These are phyloP conservation scores for Talaromyces wortmannii DNA, from an alignment of 495 filamentous ascomycete species.

Conservation along the genomic window DNA sequence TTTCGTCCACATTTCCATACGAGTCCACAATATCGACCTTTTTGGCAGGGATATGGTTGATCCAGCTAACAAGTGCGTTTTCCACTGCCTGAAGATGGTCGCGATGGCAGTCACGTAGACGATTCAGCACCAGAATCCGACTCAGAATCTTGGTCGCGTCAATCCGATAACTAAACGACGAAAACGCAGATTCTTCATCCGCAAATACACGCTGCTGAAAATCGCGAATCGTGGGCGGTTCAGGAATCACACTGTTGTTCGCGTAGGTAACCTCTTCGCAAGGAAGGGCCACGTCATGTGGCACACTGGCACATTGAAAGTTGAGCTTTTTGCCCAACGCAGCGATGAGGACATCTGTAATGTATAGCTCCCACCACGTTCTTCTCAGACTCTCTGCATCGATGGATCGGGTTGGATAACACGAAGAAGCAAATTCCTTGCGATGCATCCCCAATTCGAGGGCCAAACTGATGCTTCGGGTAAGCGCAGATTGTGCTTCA, in stretches of 20 bases:
- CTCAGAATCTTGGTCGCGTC: conserved; percentile 7
- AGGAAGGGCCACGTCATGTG: conserved; percentile 1
- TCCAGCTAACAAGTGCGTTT: conserved; percentile 8
- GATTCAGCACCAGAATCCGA: conserved; percentile 4
- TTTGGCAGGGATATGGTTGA: conserved; percentile 3
- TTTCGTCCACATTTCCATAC: conserved; percentile 8
- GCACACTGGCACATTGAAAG: neutral
- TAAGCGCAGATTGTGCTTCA: neutral
- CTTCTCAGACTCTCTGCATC: conserved; percentile 5
- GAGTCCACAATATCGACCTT: conserved; percentile 8
- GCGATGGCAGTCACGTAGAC: neutral
- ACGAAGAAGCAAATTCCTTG: neutral
- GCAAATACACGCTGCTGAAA: neutral
- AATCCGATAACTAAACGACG: conserved; percentile 8
- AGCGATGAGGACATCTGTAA: conserved; percentile 1
- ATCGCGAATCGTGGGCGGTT: neutral
- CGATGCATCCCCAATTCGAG: conserved; percentile 4
- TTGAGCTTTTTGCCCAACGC: neutral
- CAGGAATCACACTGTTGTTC: neutral
- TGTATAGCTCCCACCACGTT: conserved; percentile 7
- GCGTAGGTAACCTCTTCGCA: conserved; percentile 2
- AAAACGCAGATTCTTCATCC: conserved; percentile 5
- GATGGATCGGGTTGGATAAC: neutral
- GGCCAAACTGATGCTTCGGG: conserved; percentile 1
- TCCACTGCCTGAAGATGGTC: conserved; percentile 9